Evolutionary conservation across 2,329 filamentous ascomycete species (phyloP).

Genomic region (Neofusicoccum ribis): DNA sequence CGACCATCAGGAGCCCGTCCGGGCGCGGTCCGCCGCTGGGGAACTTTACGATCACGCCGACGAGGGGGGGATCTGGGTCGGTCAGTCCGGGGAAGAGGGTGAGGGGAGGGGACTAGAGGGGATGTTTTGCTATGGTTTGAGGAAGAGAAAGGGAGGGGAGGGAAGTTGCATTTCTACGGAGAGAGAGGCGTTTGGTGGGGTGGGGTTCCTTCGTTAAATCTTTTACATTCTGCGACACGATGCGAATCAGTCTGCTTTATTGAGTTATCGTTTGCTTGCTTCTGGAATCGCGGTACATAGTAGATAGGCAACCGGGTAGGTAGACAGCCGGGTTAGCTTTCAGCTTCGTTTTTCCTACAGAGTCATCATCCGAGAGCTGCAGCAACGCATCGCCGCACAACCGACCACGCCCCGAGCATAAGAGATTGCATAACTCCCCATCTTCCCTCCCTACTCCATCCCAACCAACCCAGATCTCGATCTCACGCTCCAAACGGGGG

Average conservation of each 20-base stretch:
- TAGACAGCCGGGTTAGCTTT: no score
- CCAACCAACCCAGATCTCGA: not conserved
- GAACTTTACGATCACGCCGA: slow-evolving; percentile 10
- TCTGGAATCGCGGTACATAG: no score
- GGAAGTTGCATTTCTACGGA: not conserved
- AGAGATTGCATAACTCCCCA: not conserved
- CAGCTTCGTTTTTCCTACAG: no score
- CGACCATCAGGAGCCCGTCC: slow-evolving; percentile 4
- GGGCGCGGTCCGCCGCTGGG: slow-evolving; percentile 14
- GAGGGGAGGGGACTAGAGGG: not conserved
- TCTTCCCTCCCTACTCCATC: not conserved
- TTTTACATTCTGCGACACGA: no score
- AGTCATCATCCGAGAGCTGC: no score
- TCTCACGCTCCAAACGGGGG: no score
- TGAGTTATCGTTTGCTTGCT: no score
- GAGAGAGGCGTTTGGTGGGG: not conserved
- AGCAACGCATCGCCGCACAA: no score
- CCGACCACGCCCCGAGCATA: no score
- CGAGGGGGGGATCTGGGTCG: not conserved
- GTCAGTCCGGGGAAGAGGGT: slow-evolving; percentile 7
- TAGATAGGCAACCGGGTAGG: no score
- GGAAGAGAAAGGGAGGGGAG: not conserved
- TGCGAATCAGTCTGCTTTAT: no score
- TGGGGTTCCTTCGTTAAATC: no score
- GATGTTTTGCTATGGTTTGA: not conserved